Conservation (phyloP, 192 early-diverging fungal genomes). For the Chytriomyces sp. region DNA sequence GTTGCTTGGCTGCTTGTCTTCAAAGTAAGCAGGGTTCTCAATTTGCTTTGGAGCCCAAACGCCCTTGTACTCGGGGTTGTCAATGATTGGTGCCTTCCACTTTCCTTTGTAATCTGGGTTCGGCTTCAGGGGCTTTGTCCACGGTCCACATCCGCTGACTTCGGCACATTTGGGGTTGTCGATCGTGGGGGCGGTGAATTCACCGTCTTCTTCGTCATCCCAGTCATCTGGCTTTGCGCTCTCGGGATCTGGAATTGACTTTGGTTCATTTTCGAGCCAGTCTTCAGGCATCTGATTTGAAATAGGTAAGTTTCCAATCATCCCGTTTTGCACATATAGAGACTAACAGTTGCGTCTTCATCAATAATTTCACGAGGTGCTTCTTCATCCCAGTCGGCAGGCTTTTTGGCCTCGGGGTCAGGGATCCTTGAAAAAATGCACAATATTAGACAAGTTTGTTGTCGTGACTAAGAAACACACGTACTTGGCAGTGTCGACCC, state of each 20-base stretch:
- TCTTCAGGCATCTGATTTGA: slow-evolving; percentile 69
- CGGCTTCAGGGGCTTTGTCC: slow-evolving; percentile 79
- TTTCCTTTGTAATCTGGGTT: slow-evolving; percentile 95
- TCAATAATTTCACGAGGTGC: slow-evolving; percentile 80
- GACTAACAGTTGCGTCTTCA: slow-evolving; percentile 65
- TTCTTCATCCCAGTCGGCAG: slow-evolving; percentile 84
- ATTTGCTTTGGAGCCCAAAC: slow-evolving; percentile 86
- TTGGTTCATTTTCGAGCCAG: slow-evolving; percentile 84
- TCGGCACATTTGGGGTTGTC: slow-evolving; percentile 85
- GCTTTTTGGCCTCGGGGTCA: slow-evolving; percentile 80
- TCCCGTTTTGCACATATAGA: background rate
- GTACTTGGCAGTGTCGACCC: slow-evolving; percentile 79
- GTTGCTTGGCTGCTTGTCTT: slow-evolving; percentile 78
- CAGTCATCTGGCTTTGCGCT: slow-evolving; percentile 87
- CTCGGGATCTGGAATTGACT: slow-evolving; percentile 76
- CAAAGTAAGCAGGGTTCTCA: slow-evolving; percentile 82
- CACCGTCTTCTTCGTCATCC: slow-evolving; percentile 91
- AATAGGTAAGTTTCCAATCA: background rate
- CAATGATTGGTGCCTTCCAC: slow-evolving; percentile 83
- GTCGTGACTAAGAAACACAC: too few relatives aligned
- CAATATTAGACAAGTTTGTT: too few relatives aligned
- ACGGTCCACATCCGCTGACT: slow-evolving; percentile 77
- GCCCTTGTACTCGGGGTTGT: slow-evolving; percentile 92
- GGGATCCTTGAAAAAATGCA: slow-evolving; percentile 51
- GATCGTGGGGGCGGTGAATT: slow-evolving; percentile 79